Evolutionary conservation across 2,329 filamentous ascomycete species (phyloP).

Genomic region (Hortaea sp.): DNA sequence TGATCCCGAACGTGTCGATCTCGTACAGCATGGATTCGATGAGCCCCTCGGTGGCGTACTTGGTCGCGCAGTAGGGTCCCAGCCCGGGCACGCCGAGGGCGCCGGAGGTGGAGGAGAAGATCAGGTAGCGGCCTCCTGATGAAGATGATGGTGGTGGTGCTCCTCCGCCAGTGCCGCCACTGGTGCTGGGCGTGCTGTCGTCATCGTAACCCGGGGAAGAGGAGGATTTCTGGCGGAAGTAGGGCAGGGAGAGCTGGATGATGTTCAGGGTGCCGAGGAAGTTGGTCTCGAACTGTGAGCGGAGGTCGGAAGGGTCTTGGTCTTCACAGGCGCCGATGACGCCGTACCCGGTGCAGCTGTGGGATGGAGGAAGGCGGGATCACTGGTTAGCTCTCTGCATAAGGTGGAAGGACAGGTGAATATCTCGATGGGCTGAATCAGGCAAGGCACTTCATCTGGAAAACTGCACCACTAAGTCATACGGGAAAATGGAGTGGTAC

Average conservation of each 20-base stretch:
- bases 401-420: background rate
- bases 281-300: constrained; percentile 95
- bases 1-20: constrained; percentile 82
- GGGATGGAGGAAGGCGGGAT: constrained; percentile 1
- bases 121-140: constrained; percentile 66
- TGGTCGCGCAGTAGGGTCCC: constrained; percentile 91
- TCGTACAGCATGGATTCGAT: constrained; percentile 97
- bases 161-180: no score
- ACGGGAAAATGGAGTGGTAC: no score
- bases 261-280: constrained; percentile 94
- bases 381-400: background rate
- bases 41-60: constrained; percentile 90
- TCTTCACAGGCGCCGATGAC: constrained; percentile 95
- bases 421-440: background rate
- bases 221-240: constrained; percentile 63
- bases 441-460: no score
- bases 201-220: constrained; percentile 13
- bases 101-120: constrained; percentile 87
- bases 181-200: constrained; percentile 9
- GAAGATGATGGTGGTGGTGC: no score
- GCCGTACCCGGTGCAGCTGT: constrained; percentile 75
- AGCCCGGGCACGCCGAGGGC: constrained; percentile 88
- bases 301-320: constrained; percentile 88
- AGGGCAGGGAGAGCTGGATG: constrained; percentile 75
- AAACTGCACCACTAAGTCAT: no score